phyloP scores from a whole-genome alignment of 148 eudicot species.

The Vaccinium corymbosum region DNA sequence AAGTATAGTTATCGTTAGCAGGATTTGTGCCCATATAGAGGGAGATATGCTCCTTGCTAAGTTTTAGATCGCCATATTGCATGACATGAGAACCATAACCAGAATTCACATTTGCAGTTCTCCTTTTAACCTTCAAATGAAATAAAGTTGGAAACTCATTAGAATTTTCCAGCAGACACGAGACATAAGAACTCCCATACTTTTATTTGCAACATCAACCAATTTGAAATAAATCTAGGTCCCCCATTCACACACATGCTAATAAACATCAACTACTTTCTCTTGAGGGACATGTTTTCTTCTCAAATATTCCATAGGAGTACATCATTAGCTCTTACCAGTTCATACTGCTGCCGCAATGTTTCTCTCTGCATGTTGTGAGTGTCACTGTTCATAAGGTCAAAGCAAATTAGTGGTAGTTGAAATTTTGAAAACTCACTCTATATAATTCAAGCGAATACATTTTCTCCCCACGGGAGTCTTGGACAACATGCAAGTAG shows the following conservation, averaged over 20 bases:
- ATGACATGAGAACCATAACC: constrained; percentile 87
- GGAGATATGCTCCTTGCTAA: constrained; percentile 54
- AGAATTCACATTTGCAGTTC: constrained; percentile 61
- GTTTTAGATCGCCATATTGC: constrained; percentile 76
- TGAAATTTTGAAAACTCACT: not conserved
- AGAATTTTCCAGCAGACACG: not conserved
- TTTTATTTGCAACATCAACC: not conserved
- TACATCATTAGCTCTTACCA: constrained; percentile 41
- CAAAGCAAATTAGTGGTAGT: constrained; percentile 2
- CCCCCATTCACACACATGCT: not conserved
- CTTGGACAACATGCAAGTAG: not conserved
- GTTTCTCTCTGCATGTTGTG: constrained; percentile 84
- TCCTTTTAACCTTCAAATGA: constrained; percentile 62
- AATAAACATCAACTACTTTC: not conserved
- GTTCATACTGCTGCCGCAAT: constrained; percentile 55
- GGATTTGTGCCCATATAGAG: constrained; percentile 86
- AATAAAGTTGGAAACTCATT: not conserved
- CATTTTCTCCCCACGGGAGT: not conserved
- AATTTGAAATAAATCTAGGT: not conserved
- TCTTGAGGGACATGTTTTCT: not conserved
- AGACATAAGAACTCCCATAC: not conserved
- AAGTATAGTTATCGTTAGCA: constrained; percentile 77
- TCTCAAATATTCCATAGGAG: not conserved
- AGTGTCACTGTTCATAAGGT: constrained; percentile 49
- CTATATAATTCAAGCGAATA: not conserved